phyloP scores from a whole-genome alignment of 352 stramenopile species.

The Peronospora destructor region DNA sequence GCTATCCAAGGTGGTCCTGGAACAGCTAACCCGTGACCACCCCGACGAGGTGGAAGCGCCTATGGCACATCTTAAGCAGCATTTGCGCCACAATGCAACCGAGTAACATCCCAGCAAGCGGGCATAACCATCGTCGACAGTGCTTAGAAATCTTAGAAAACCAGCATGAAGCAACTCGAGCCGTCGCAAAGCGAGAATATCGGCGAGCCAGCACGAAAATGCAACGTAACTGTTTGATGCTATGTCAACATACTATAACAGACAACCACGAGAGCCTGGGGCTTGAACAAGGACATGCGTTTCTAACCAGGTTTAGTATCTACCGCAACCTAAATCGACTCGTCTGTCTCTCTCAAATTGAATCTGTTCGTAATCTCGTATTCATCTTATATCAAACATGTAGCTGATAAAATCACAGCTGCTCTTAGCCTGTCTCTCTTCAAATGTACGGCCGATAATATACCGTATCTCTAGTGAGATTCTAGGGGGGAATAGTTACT shows the following conservation, averaged over 20 bases:
- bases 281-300: neutral
- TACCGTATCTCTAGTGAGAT: too few species aligned
- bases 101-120: neutral
- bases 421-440: too few species aligned
- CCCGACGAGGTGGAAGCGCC: neutral
- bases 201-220: neutral
- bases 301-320: conserved; percentile 2
- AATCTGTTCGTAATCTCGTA: too few species aligned
- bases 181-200: neutral
- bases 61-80: neutral
- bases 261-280: conserved; percentile 1
- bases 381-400: too few species aligned
- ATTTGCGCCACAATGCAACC: neutral
- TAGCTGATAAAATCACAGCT: too few species aligned
- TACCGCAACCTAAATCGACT: neutral
- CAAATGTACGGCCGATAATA: too few species aligned
- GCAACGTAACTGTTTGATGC: neutral
- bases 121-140: neutral
- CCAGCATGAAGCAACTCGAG: neutral
- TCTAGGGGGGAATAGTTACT: too few species aligned
- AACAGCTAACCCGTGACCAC: neutral
- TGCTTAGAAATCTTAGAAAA: neutral
- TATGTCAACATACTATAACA: neutral
- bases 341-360: neutral
- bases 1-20: neutral